Percentiles rank a stretch among this genome's conserved stretches.
Conservation (phyloP, 495 filamentous ascomycete species). For the Haplographium delicatum region DNA sequence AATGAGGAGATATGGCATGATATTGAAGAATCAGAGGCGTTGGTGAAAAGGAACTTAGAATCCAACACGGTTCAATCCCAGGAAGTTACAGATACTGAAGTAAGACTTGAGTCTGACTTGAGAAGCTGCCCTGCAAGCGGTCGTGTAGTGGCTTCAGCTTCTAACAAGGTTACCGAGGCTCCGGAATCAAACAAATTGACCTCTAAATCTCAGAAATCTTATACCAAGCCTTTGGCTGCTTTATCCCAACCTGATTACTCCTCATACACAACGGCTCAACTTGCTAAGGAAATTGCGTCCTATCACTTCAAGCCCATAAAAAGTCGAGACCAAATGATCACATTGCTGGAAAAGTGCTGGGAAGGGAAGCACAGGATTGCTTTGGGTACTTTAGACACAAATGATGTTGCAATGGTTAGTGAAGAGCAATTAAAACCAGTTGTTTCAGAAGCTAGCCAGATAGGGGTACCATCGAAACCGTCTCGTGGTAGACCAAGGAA, state of each 20-base stretch:
- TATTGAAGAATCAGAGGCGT: conserved; percentile 32
- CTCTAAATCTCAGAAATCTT: no score
- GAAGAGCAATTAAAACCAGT: neutral
- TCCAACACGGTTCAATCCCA: neutral
- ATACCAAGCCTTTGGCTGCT: neutral
- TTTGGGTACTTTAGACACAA: conserved; percentile 13
- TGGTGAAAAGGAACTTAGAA: conserved; percentile 6
- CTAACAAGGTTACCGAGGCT: neutral
- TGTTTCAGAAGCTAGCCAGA: conserved; percentile 2
- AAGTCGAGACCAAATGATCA: conserved; percentile 64
- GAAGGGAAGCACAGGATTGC: conserved; percentile 34
- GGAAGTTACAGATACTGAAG: conserved; percentile 1
- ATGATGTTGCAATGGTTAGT: conserved; percentile 7
- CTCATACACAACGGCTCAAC: conserved; percentile 56
- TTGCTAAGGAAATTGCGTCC: conserved; percentile 54
- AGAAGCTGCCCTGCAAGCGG: neutral
- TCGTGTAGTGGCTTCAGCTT: no score
- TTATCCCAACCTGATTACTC: conserved; percentile 57
- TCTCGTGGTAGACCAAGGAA: conserved; percentile 43
- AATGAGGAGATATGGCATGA: conserved; percentile 29
- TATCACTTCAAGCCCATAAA: conserved; percentile 76
- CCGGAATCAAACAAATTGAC: neutral
- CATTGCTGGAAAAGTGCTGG: conserved; percentile 71
- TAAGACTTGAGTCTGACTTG: conserved; percentile 1
- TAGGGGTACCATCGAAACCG: conserved; percentile 21